A percentile compares a stretch with the other conserved stretches of the same genome.
Conservation (phyloP, 139 green algal genomes). For the Tetraselmis chui region DNA sequence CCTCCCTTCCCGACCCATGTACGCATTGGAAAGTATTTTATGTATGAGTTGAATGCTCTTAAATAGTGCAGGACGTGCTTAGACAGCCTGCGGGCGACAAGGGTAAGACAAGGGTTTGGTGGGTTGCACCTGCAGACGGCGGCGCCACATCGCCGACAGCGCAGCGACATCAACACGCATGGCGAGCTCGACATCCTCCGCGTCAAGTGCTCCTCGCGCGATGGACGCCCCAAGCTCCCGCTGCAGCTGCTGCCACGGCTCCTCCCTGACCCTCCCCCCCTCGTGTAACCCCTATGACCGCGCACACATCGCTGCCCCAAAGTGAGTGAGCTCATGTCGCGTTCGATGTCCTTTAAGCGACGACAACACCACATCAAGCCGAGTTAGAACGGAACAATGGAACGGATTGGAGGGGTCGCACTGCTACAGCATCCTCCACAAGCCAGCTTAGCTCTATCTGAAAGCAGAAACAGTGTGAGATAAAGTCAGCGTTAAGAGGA, state of each 20-base stretch:
- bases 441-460: constrained; percentile 65
- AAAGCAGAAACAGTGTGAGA: too few relatives aligned
- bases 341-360: too few relatives aligned
- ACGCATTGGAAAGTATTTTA: too few relatives aligned
- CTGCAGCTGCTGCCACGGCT: not conserved
- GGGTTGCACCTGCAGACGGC: not conserved
- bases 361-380: too few relatives aligned
- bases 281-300: not conserved
- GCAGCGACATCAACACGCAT: not conserved
- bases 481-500: too few relatives aligned
- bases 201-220: too few relatives aligned
- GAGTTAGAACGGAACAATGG: not conserved
- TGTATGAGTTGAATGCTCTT: too few relatives aligned
- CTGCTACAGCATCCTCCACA: constrained; percentile 54
- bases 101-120: too few relatives aligned
- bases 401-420: not conserved
- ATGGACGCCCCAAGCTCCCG: not conserved
- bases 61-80: too few relatives aligned
- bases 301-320: not conserved
- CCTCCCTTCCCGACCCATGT: too few relatives aligned
- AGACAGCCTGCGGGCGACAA: too few relatives aligned
- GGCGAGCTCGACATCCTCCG: not conserved
- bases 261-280: not conserved
- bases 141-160: not conserved
- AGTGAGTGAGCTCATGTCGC: not conserved